Base-by-base conservation (phyloP, 345 rosid genomes). In the Syzygium grande region DNA sequence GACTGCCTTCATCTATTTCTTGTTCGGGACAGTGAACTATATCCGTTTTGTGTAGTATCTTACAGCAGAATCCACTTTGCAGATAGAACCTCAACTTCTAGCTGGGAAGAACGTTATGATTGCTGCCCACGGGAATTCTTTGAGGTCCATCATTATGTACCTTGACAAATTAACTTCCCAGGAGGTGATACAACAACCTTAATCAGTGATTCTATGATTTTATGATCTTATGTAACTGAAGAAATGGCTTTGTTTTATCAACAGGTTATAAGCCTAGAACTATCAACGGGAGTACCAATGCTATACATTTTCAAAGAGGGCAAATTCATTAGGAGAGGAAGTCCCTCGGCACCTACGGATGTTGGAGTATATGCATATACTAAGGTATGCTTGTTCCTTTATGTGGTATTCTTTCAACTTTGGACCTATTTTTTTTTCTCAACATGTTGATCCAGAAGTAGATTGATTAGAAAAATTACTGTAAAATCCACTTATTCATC, bases 301-400 rank as follows among this genome's bases (percentile, higher is more conserved):
- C 99, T 98, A 84, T 98, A 98, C 93, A 96, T 98, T 86, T 93
- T 93, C 90, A 96, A 95, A 91, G 98, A 95, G 58, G 96, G 99
- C 13, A 96, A 94, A 84, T 98, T 98, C 94, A 91, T 94, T 56
- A 90, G 96, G 89, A 95, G 98, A 90, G 99, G 99, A 85, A 96
- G 99, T 89, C 99, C 99, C 13, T 92, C 90, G 1, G 97, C 93
- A 86, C 99, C 99, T 54, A 84, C 96, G 4, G 99, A 98, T 91
- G 98, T 97, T 21, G 99, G 99, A 46, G 98, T 98, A 54, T 98
- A 95, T 91, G 99, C 99, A 87, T 96, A 98, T 91, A 96, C 98
- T 58, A 93, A 95, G 94, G 99, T 94, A 89, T 84, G 92, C 85
- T 38, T 52, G 15, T n/a, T 46, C 46, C 49, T 38, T 73, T 73